Base-by-base conservation (phyloP, 2,329 filamentous ascomycete species). In the Pestalotiopsis sp. region DNA sequence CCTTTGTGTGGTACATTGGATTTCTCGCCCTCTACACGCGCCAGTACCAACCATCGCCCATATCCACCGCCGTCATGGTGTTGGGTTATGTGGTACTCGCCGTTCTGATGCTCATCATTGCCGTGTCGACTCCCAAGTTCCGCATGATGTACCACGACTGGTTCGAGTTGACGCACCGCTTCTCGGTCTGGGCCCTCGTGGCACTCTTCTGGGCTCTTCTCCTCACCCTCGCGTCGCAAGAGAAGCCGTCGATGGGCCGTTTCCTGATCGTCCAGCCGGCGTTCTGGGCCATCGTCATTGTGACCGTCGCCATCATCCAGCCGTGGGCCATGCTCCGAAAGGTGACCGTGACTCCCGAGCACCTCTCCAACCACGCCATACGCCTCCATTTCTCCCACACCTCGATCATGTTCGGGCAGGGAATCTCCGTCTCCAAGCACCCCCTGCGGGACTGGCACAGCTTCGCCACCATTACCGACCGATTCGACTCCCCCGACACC, bases 301-400 rank as follows among this genome's bases (percentile, higher is more conserved):
- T 90, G 49, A 93, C 92, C 1, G 74, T 85, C 36, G 87, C 91
- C 73, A 86, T 94, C 70, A 82, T 92, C 62, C 90, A 91, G 64
- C 92, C 93, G 0, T 96, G 93, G 93, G 78, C 92, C 12, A 87
- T 88, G 69, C 87, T 96, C 39, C 89, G 92, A 65, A 90, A 88
- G 73, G 89, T 91, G 66, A 81, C 82, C 9, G 91, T 95, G 68
- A 83, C 86, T 52, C 85, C 91, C 6, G 90, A 94, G 76, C 82
- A 86, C 13, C 87, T 96, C 36, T 95, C 93, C 2, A 78, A 86
- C 39, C 93, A 95, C 80, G 93, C 92, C 45, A 84, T 93, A n/a
- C 88, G 90, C 39, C 86, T 96, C 23, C 88, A 92, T 76, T 92
- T 95, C 76, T 83, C 85, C 75, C 90, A 92, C 79, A 84, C 86